These are phyloP conservation scores for Taphrina communis DNA, from an alignment of 1,139 yeast genomes.

Conservation along the genomic window DNA sequence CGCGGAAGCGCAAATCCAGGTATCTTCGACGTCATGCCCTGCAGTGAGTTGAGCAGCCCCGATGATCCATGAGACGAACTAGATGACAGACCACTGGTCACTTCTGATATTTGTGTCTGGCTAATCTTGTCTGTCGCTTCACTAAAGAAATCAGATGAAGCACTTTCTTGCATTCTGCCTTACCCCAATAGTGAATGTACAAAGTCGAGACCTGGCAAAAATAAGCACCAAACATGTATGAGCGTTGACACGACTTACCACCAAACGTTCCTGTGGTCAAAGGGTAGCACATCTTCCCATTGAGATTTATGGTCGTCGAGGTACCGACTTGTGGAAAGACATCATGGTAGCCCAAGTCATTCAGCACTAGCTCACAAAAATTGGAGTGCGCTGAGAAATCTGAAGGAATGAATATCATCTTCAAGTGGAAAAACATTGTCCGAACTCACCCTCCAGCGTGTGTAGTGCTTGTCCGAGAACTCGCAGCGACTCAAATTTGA, in stretches of 20 bases:
- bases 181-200: constrained; percentile 45
- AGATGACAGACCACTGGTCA: constrained; percentile 43
- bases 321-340: constrained; percentile 49
- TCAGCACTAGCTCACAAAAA: constrained; percentile 47
- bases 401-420: constrained; percentile 44
- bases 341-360: constrained; percentile 47
- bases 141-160: constrained; percentile 29
- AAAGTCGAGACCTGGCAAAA: constrained; percentile 45
- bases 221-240: background rate
- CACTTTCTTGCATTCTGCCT: background rate
- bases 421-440: constrained; percentile 24
- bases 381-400: constrained; percentile 49
- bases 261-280: constrained; percentile 50
- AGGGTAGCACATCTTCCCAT: constrained; percentile 47
- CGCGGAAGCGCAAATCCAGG: constrained; percentile 24
- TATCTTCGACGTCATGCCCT: constrained; percentile 21
- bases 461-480: constrained; percentile 48
- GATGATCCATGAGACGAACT: constrained; percentile 39
- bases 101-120: constrained; percentile 46
- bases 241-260: constrained; percentile 35
- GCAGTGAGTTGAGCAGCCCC: constrained; percentile 14
- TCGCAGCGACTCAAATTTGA: constrained; percentile 47
- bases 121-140: constrained; percentile 49
- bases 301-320: constrained; percentile 46
- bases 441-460: constrained; percentile 3